These are phyloP conservation scores for Microbotryum intermedium DNA, from an alignment of 1,284 basidiomycete species.

Conservation along the genomic window DNA sequence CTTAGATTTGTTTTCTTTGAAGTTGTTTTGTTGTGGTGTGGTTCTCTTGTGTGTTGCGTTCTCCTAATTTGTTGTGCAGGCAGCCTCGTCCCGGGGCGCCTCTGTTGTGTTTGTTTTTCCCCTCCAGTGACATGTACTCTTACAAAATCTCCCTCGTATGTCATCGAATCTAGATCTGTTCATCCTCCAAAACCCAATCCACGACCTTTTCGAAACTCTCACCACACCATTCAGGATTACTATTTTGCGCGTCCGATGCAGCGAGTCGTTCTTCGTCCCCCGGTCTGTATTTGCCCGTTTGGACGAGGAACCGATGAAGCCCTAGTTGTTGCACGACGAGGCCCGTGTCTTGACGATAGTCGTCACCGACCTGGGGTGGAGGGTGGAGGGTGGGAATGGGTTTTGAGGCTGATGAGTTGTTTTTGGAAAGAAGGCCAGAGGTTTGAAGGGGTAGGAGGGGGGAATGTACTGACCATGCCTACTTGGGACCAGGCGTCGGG, in stretches of 20 bases:
- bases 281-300: constrained; percentile 59
- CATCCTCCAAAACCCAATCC: not conserved
- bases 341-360: constrained; percentile 70
- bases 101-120: too few species aligned
- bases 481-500: constrained; percentile 38
- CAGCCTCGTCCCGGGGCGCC: too few species aligned
- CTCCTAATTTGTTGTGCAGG: too few species aligned
- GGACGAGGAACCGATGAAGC: constrained; percentile 62
- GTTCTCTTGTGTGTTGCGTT: too few species aligned
- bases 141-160: too few species aligned
- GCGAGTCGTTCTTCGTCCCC: constrained; percentile 48
- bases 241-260: constrained; percentile 22
- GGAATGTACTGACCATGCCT: constrained; percentile 46
- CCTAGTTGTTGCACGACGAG: constrained; percentile 69
- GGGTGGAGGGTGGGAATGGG: too few species aligned
- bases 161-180: not conserved
- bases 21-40: too few species aligned
- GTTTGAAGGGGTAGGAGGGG: too few species aligned
- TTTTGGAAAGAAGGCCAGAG: not conserved
- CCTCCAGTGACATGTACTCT: too few species aligned
- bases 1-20: too few species aligned
- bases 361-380: constrained; percentile 42
- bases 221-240: constrained; percentile 9
- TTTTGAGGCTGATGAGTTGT: not conserved
- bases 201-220: constrained; percentile 14